Percentiles rank a stretch among this genome's conserved stretches.
These are phyloP conservation scores for Hypholoma sublateritium DNA, from an alignment of 768 basidiomycete species.

Conservation along the genomic window DNA sequence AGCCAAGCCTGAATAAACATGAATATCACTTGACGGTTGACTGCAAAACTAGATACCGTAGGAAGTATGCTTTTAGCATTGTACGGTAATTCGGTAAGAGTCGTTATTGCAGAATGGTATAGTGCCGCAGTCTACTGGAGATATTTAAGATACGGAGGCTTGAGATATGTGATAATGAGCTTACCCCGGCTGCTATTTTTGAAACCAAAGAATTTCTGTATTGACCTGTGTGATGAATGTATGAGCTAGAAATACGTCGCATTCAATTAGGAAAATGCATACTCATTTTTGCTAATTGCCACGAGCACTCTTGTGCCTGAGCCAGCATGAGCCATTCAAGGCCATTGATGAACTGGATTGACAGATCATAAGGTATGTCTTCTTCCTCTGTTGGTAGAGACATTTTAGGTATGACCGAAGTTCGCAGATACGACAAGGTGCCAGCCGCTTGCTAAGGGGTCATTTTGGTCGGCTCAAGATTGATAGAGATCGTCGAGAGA, in stretches of 20 bases:
- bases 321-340: slow-evolving; percentile 83
- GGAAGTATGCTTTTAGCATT: slow-evolving; percentile 50
- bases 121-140: slow-evolving; percentile 54
- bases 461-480: slow-evolving; percentile 5
- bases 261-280: slow-evolving; percentile 16
- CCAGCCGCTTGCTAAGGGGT: slow-evolving; percentile 64
- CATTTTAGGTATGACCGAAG: slow-evolving; percentile 54
- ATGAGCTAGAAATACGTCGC: background rate
- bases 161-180: slow-evolving; percentile 1
- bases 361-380: slow-evolving; percentile 66
- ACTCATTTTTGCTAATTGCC: slow-evolving; percentile 92
- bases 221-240: slow-evolving; percentile 37
- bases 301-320: slow-evolving; percentile 95
- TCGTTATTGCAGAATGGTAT: slow-evolving; percentile 52
- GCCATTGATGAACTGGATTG: slow-evolving; percentile 54
- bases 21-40: slow-evolving; percentile 2
- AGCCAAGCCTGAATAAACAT: slow-evolving; percentile 64
- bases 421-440: slow-evolving; percentile 58
- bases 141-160: slow-evolving; percentile 6
- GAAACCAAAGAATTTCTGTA: slow-evolving; percentile 84
- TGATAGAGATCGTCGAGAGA: slow-evolving; percentile 17
- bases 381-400: slow-evolving; percentile 46
- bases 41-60: slow-evolving; percentile 38
- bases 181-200: slow-evolving; percentile 75
- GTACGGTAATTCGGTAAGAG: slow-evolving; percentile 43